These are phyloP conservation scores for Clavispora asparagi DNA, from an alignment of 805 yeast genomes.

Conservation along the genomic window DNA sequence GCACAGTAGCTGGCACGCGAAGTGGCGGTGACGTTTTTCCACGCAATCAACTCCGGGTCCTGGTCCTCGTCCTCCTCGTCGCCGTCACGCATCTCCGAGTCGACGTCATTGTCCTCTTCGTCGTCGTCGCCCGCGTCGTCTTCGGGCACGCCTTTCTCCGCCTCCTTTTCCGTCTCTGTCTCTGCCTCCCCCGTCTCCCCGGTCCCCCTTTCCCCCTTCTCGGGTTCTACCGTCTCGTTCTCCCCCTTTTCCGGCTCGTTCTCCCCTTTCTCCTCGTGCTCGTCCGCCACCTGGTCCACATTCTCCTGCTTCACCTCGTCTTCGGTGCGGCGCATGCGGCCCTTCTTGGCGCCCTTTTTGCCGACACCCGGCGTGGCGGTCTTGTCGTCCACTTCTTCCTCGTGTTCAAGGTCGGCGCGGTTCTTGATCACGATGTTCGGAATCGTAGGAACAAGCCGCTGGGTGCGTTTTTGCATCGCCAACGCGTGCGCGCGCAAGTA, in stretches of 20 bases:
- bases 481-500: slow-evolving; percentile 85
- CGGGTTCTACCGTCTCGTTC: too few species aligned
- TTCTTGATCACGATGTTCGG: slow-evolving; percentile 83
- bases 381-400: slow-evolving; percentile 35
- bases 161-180: slow-evolving; percentile 8
- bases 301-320: slow-evolving; percentile 30
- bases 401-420: slow-evolving; percentile 65
- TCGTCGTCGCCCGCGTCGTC: slow-evolving; percentile 39
- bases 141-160: neutral
- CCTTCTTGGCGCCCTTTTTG: slow-evolving; percentile 32
- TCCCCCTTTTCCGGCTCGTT: slow-evolving; percentile 7
- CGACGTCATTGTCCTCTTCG: slow-evolving; percentile 28
- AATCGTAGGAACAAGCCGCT: slow-evolving; percentile 69
- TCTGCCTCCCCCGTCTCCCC: too few species aligned
- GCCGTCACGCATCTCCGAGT: slow-evolving; percentile 13
- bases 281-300: slow-evolving; percentile 3
- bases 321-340: slow-evolving; percentile 30
- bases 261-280: slow-evolving; percentile 2
- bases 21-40: slow-evolving; percentile 81
- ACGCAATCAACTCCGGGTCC: slow-evolving; percentile 73
- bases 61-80: slow-evolving; percentile 55
- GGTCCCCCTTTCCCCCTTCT: too few species aligned
- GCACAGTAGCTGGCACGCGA: slow-evolving; percentile 72
- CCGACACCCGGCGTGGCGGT: slow-evolving; percentile 28
- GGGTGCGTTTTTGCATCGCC: slow-evolving; percentile 91